Conservation (phyloP, 257 asterid species). For the Nicotiana tabacum region DNA sequence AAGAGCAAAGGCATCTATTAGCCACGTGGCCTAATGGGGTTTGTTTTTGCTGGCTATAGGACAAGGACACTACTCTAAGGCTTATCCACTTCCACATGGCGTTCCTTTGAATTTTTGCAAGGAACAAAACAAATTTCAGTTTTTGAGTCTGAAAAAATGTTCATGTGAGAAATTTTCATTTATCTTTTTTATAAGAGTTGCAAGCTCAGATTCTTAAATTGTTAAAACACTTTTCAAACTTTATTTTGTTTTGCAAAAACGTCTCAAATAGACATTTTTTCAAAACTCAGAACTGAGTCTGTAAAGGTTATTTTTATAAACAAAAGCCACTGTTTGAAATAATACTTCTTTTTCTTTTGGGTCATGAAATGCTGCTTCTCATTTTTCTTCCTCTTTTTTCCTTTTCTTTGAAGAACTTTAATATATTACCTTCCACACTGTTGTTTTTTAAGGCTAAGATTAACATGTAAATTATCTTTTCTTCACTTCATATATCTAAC, state of each 20-base stretch:
- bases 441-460: neutral
- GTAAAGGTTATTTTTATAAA: too few relatives aligned
- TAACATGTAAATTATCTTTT: neutral
- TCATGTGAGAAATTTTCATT: too few relatives aligned
- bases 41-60: neutral
- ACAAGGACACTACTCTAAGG: neutral
- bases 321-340: too few relatives aligned
- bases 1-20: neutral
- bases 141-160: too few relatives aligned
- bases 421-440: neutral
- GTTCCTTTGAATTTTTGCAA: neutral
- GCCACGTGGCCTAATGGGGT: slow-evolving; percentile 22
- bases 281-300: neutral
- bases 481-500: neutral
- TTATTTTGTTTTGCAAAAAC: neutral
- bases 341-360: too few relatives aligned
- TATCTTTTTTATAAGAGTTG: too few relatives aligned
- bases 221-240: neutral
- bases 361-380: too few relatives aligned
- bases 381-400: too few relatives aligned
- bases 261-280: neutral
- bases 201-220: too few relatives aligned
- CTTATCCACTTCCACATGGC: neutral
- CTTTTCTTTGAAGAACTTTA: too few relatives aligned
- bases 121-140: neutral